A percentile compares a stretch with the other conserved stretches of the same genome.
Evolutionary conservation across 2,329 filamentous ascomycete genomes (phyloP).

Genomic region (Botrytis hyacinthi): DNA sequence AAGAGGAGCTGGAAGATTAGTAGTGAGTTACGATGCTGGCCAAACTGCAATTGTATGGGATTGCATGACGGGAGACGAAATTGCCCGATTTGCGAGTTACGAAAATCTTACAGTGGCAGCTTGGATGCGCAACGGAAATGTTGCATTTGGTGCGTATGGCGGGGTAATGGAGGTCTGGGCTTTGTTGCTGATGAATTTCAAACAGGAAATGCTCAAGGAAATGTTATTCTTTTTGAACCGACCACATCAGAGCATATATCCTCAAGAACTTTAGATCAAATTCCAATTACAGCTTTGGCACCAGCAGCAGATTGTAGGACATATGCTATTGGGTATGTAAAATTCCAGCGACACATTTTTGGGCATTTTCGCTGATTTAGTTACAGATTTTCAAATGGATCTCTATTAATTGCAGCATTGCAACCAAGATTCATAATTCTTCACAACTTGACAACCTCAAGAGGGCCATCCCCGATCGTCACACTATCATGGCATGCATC

Average conservation of each 20-base stretch:
- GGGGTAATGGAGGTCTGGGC: slow-evolving; percentile 16
- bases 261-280: slow-evolving; percentile 82
- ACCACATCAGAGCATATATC: slow-evolving; percentile 90
- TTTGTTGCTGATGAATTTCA: slow-evolving; percentile 42
- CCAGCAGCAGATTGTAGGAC: slow-evolving; percentile 87
- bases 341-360: neutral
- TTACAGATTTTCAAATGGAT: slow-evolving; percentile 86
- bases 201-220: slow-evolving; percentile 85
- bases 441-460: slow-evolving; percentile 83
- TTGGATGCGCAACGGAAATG: slow-evolving; percentile 97
- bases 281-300: slow-evolving; percentile 90
- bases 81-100: slow-evolving; percentile 89
- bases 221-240: slow-evolving; percentile 91
- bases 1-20: slow-evolving; percentile 75
- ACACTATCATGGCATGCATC: slow-evolving; percentile 94
- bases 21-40: slow-evolving; percentile 88
- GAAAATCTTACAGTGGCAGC: slow-evolving; percentile 79
- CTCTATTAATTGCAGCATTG: slow-evolving; percentile 82
- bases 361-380: slow-evolving; percentile 24
- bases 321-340: slow-evolving; percentile 83
- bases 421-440: slow-evolving; percentile 92
- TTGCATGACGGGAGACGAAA: slow-evolving; percentile 83
- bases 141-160: slow-evolving; percentile 77
- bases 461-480: slow-evolving; percentile 82
- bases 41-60: slow-evolving; percentile 98